Evolutionary conservation across 2,329 filamentous ascomycete species (phyloP), one percentile per base, ranked within the genome.

Genomic region (Chrysosporium queenslandicum): DNA sequence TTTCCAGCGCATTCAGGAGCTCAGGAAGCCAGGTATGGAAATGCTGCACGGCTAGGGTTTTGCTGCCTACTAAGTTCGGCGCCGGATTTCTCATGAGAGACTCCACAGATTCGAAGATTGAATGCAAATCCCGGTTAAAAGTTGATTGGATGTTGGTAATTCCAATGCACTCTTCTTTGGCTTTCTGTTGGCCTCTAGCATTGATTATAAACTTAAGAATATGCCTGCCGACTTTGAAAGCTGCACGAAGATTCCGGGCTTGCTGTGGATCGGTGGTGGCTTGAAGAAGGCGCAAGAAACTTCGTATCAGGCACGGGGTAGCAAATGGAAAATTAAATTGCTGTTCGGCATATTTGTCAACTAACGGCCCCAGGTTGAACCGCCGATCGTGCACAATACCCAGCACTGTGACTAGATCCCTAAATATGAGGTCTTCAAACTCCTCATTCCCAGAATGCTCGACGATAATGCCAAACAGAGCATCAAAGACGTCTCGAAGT

Each of bases 11-110:
- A 1, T 83, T 81, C 0, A 81, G 77, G 8, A 98, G 79, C 64
- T 97, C 91, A 0, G 92, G 91, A n/a, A 98, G 74, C 92, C 92
- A 98, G 0, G 87, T 86, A 64, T 97, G 91, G 66, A 97, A 94
- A 66, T 97, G 88, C 68, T 98, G 92, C 11, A 97, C 89, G 2
- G 94, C 83, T 46, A 98, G 74, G 0, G 92, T 97, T 70, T 98
- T 94, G 57, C 87, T 97, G 30, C 92, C 92, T 12, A 97, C 86
- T 21, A 97, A 74, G 16, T 90, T 83, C 0, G 92, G 86, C 2
- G 88, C 86, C 1, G 82, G 77, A 66, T 88, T 95, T 55, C 83
- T 82, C 87, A 98, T 96, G 70, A 98, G 80, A 14, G 79, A 77
- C 68, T 97, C 89, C 21, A 98, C 76, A 1, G 87, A 86, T 64